These are phyloP conservation scores for Heliamphora pulchella DNA, from an alignment of 179 eudicot species.

Conservation along the genomic window DNA sequence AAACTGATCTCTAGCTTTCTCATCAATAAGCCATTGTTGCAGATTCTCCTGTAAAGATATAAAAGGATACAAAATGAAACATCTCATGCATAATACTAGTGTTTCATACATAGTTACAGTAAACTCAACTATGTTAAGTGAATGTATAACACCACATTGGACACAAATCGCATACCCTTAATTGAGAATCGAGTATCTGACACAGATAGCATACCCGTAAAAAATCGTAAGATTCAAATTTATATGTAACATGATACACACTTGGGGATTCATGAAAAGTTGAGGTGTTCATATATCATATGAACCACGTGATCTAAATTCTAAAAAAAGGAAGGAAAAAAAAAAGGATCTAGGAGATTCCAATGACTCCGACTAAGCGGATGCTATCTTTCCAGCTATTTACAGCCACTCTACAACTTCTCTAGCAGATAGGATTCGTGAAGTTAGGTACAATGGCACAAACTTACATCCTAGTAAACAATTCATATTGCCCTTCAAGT, in stretches of 20 bases:
- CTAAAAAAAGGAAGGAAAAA: not conserved
- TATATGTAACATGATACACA: not conserved
- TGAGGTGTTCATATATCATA: not conserved
- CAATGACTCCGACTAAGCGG: not conserved
- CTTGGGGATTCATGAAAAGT: not conserved
- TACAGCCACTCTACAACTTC: not conserved
- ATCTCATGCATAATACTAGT: no score
- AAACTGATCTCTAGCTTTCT: conserved; percentile 89
- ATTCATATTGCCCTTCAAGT: not conserved
- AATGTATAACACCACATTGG: no score
- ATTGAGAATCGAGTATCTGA: no score
- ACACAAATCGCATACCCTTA: no score
- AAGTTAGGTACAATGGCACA: not conserved
- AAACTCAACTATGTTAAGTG: no score
- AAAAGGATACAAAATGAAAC: not conserved
- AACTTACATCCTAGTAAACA: not conserved
- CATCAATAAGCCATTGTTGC: conserved; percentile 87
- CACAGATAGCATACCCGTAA: no score
- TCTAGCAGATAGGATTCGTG: not conserved
- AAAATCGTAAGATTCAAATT: not conserved
- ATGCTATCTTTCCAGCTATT: not conserved
- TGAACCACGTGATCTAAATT: not conserved
- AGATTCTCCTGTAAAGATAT: conserved; percentile 64
- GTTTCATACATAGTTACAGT: no score
- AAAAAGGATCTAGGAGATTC: not conserved